Evolutionary conservation across 768 basidiomycete species (phyloP), one percentile per base, ranked within the genome.

Genomic region (Hemileccinum rubropunctum): DNA sequence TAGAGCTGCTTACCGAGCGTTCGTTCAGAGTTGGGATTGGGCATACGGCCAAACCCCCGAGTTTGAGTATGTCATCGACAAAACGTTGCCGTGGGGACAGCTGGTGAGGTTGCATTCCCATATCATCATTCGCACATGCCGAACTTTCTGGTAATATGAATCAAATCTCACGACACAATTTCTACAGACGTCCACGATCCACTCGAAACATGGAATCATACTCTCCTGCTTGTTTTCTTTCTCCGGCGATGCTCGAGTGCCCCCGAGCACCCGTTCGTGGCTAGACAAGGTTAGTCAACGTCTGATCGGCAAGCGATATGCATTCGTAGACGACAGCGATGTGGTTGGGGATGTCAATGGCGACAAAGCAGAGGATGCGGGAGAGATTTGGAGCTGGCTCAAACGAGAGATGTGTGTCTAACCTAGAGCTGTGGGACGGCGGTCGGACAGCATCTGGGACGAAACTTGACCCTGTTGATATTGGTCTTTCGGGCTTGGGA

Each of bases 31-130:
- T 30, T 98, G 97, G 97, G 79, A 91, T 18, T 98, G 95, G 93
- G 74, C 79, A 13, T 97, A 83, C 60, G 95, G 95, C 0, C 90
- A 95, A 62, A 95, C 95, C 0, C 94, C 95, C 36, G 89, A 95
- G 62, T 98, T 99, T 64, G 86, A 82, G 7, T 88, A 91, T 60
- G 73, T 72, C 3, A 39, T 80, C 12, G 45, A 58, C 4, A 61
- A 63, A 21, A 48, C 63, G n/a, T 84, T 85, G 53, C 40, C 60
- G 4, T 82, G 82, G 81, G 83, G 80, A 10, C 60, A 67, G 28
- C 66, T 76, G 23, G 82, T 82, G 56, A 53, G 60, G 6, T 27
- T 4, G 10, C 27, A 47, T 70, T 68, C 27, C 21, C 30, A 14
- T 45, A 11, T 33, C 2, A 33, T 42, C 34, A 17, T 12, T 6